Conservation (phyloP, 805 yeast genomes). For the Saturnispora serradocipensis region DNA sequence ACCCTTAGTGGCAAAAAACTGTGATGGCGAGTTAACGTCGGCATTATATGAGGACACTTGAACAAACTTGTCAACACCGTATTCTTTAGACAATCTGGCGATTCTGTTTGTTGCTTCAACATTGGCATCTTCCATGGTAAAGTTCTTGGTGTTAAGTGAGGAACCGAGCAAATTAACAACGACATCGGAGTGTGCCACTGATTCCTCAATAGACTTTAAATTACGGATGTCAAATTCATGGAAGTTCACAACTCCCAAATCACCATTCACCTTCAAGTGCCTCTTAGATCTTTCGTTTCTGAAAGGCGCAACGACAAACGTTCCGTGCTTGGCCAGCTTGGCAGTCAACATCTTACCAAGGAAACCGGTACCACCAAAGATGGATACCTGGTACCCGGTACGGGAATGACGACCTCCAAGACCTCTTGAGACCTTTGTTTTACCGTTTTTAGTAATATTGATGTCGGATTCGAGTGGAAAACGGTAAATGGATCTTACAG, state of each 20-base stretch:
- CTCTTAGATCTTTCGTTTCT: constrained; percentile 73
- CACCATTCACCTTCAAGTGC: constrained; percentile 75
- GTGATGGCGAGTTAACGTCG: constrained; percentile 53
- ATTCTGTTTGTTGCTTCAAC: constrained; percentile 72
- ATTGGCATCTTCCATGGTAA: constrained; percentile 74
- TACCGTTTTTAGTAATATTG: constrained; percentile 66
- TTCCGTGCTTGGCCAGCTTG: constrained; percentile 76
- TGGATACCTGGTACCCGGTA: constrained; percentile 83
- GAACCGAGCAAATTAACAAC: constrained; percentile 76
- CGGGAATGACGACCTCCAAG: constrained; percentile 77
- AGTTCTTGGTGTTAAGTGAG: constrained; percentile 68
- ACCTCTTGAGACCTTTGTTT: constrained; percentile 63
- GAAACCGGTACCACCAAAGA: constrained; percentile 76
- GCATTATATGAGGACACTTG: constrained; percentile 80
- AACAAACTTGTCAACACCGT: constrained; percentile 62
- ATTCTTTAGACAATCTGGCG: constrained; percentile 60
- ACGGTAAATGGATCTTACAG: constrained; percentile 19
- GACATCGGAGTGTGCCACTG: constrained; percentile 73
- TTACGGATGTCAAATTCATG: constrained; percentile 79
- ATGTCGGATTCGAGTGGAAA: constrained; percentile 46
- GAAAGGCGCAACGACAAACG: constrained; percentile 66
- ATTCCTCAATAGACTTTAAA: constrained; percentile 61
- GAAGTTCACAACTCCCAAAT: constrained; percentile 78
- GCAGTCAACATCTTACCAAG: constrained; percentile 65
- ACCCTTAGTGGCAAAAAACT: constrained; percentile 73